A percentile compares a stretch with the other conserved stretches of the same genome.
phyloP scores from a whole-genome alignment of 169 alveolate species.

The Cryptosporidium muris region DNA sequence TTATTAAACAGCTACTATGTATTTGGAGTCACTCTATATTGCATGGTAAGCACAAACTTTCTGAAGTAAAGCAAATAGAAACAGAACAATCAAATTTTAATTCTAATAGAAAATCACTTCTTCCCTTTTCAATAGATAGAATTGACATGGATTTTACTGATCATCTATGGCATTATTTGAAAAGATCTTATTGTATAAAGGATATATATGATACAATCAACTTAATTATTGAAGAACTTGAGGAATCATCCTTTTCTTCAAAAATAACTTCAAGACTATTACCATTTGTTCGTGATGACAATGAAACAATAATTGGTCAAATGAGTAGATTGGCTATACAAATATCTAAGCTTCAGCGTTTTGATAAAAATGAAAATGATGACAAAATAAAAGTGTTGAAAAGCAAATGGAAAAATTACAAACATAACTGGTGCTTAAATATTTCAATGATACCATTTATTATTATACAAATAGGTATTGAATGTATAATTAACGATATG shows the following conservation, averaged over 20 bases:
- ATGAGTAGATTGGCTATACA: constrained; percentile 13
- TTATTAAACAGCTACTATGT: constrained; percentile 10
- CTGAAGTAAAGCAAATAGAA: constrained; percentile 12
- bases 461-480: constrained; percentile 57
- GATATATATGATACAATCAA: not conserved
- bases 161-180: constrained; percentile 21
- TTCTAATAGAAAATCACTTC: not conserved
- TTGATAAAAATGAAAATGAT: not conserved
- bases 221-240: constrained; percentile 8
- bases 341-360: not conserved
- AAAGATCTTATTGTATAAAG: not conserved
- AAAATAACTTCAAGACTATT: constrained; percentile 6
- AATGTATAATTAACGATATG: constrained; percentile 27
- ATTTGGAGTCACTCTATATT: constrained; percentile 43
- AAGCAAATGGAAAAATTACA: not conserved
- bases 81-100: not conserved
- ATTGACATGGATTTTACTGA: constrained; percentile 40
- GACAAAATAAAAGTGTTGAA: not conserved
- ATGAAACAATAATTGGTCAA: constrained; percentile 14
- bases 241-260: constrained; percentile 5
- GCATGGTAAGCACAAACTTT: not conserved
- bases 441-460: constrained; percentile 12
- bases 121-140: not conserved
- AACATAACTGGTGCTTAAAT: constrained; percentile 19
- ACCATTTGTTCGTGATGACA: constrained; percentile 29